phyloP scores from a whole-genome alignment of 305 asterid genomes.

The Fraxinus baroniana region DNA sequence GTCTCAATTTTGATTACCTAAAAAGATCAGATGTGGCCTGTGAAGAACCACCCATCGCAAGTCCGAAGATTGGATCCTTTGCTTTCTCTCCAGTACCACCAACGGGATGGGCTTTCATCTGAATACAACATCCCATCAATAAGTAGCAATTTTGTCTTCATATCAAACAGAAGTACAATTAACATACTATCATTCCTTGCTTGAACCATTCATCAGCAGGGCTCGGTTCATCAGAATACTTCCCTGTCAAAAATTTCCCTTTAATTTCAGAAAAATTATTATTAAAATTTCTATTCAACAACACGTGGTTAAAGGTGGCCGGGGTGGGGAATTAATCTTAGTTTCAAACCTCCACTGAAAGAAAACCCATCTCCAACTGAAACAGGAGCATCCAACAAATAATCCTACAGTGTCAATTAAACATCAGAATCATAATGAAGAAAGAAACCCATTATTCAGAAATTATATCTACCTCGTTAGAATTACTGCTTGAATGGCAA shows the following conservation, averaged over 20 bases:
- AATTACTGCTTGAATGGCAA: too few relatives aligned
- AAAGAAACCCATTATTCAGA: too few relatives aligned
- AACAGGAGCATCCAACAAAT: slow-evolving; percentile 15
- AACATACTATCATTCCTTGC: slow-evolving; percentile 69
- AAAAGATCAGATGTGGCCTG: slow-evolving; percentile 76
- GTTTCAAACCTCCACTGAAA: slow-evolving; percentile 76
- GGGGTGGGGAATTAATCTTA: neutral
- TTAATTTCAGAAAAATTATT: neutral
- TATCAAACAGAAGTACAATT: neutral
- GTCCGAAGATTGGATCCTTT: slow-evolving; percentile 85
- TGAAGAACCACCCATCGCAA: slow-evolving; percentile 73
- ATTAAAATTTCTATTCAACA: neutral
- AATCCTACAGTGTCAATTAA: neutral
- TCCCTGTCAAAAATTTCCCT: slow-evolving; percentile 43
- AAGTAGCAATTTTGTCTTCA: neutral
- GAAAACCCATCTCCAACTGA: slow-evolving; percentile 11
- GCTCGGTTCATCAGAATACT: slow-evolving; percentile 80
- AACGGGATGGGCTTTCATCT: slow-evolving; percentile 85
- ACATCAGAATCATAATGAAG: too few relatives aligned
- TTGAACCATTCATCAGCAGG: slow-evolving; percentile 90
- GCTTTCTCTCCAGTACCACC: slow-evolving; percentile 90
- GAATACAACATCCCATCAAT: neutral
- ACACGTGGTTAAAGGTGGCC: neutral
- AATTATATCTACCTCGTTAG: neutral
- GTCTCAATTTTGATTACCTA: slow-evolving; percentile 45